Evolutionary conservation across 2,329 filamentous ascomycete genomes (phyloP), one percentile per base, ranked within the genome.

Genomic region (Fusarium odoratissimum): DNA sequence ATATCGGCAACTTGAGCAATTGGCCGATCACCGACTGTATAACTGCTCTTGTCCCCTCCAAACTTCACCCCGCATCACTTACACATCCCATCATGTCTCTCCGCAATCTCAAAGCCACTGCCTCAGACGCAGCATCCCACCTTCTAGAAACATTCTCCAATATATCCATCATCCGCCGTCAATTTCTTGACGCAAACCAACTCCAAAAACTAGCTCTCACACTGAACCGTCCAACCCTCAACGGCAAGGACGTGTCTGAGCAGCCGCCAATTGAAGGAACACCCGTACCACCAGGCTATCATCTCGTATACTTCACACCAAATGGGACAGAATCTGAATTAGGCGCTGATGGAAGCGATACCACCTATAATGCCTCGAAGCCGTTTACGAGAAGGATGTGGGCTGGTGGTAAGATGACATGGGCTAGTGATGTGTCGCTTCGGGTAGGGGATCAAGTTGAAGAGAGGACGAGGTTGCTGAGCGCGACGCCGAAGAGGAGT

Each of bases 341-440:
- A 1, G 90, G 89, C 0, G 68, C 77, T 0, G 90, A 92, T 77
- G 91, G 91, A 19, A 90, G 88, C 0, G 90, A 92, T 79, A 80
- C 77, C 2, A 86, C 86, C 0, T 91, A 89, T 77, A 92, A 91
- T 72, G 86, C 90, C 0, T 84, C 88, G 0, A 68, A 80, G 6
- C 90, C 90, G 0, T 92, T 91, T 64, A 90, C 89, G 4, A 80
- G 90, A 35, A 84, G 90, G 17, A 92, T 92, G 90, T 92, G 91
- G 91, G 90, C 90, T 0, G 90, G 90, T 3, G 91, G 91, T 1
- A 82, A 84, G 62, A 88, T 92, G 79, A 77, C 79, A 19, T 91
- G 89, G 88, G 58, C 8, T 61, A 42, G 17, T 33, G 74, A 25
- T 25, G 61, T 44, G 13, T 28, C 56, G 70, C 77, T 91, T 65